Conservation (phyloP, 2,329 filamentous ascomycete genomes). For the Fusarium metavorans region DNA sequence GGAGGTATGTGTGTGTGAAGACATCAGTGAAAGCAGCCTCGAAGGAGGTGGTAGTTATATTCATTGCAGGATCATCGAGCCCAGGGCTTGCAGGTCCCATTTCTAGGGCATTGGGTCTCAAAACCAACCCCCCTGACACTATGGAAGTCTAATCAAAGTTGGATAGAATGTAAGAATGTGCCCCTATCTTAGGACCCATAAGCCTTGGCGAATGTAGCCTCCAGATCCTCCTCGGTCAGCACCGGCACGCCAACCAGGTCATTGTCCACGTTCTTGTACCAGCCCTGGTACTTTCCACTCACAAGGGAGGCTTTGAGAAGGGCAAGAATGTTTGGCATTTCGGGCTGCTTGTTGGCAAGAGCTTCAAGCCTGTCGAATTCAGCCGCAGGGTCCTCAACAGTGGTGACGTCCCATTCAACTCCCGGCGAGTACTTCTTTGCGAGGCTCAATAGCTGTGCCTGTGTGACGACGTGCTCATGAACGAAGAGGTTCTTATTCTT, state of each 20-base stretch:
- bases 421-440: neutral
- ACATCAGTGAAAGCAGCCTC: neutral
- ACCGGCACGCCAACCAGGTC: neutral
- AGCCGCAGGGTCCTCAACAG: neutral
- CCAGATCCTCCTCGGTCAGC: neutral
- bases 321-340: neutral
- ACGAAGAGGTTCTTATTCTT: neutral
- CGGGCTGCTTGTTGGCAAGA: neutral
- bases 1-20: neutral
- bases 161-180: neutral
- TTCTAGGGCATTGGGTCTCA: neutral
- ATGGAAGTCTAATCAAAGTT: neutral
- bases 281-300: neutral
- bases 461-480: neutral
- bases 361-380: neutral
- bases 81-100: neutral
- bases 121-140: neutral
- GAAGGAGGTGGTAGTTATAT: neutral
- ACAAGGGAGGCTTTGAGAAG: neutral
- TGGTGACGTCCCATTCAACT: neutral
- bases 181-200: neutral
- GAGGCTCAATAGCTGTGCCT: neutral
- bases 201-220: neutral
- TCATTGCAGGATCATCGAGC: neutral
- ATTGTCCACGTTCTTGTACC: neutral